phyloP scores from a whole-genome alignment of 768 basidiomycete species.

The Suillus fuscotomentosus region DNA sequence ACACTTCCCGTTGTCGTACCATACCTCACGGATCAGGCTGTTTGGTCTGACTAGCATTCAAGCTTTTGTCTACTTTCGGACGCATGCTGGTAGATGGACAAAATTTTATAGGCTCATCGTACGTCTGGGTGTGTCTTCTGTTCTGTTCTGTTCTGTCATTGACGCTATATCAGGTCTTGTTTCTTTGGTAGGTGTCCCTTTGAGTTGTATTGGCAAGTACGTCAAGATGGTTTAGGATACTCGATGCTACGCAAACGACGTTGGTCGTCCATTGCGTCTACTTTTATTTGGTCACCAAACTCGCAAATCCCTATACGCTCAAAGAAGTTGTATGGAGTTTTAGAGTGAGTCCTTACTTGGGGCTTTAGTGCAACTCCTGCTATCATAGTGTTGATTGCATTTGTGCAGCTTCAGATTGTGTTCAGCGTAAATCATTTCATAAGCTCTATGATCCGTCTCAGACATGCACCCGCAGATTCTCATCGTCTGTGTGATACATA shows the following conservation, averaged over 20 bases:
- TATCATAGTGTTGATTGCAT: not conserved
- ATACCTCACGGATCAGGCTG: conserved; percentile 1
- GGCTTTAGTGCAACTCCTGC: not conserved
- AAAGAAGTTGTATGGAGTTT: conserved; percentile 27
- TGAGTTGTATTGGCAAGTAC: not conserved
- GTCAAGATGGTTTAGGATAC: conserved; percentile 22
- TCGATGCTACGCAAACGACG: conserved; percentile 35
- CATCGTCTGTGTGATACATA: not conserved
- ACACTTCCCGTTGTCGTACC: not conserved
- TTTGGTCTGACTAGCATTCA: conserved; percentile 7
- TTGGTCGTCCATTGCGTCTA: conserved; percentile 35
- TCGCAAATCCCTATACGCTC: conserved; percentile 20
- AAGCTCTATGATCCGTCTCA: not conserved
- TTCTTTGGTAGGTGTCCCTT: conserved; percentile 8
- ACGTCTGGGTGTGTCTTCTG: not conserved
- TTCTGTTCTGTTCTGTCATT: not conserved
- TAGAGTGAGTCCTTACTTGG: not conserved
- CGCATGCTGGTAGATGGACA: not conserved
- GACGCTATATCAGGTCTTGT: conserved; percentile 3
- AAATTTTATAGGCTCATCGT: not conserved
- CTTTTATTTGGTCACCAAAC: conserved; percentile 36
- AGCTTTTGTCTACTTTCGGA: conserved; percentile 3
- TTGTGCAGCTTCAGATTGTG: not conserved
- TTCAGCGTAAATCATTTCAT: not conserved
- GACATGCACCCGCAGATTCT: not conserved